These are phyloP conservation scores for Colletotrichum navitas DNA, from an alignment of 2,329 filamentous ascomycete genomes.

Conservation along the genomic window DNA sequence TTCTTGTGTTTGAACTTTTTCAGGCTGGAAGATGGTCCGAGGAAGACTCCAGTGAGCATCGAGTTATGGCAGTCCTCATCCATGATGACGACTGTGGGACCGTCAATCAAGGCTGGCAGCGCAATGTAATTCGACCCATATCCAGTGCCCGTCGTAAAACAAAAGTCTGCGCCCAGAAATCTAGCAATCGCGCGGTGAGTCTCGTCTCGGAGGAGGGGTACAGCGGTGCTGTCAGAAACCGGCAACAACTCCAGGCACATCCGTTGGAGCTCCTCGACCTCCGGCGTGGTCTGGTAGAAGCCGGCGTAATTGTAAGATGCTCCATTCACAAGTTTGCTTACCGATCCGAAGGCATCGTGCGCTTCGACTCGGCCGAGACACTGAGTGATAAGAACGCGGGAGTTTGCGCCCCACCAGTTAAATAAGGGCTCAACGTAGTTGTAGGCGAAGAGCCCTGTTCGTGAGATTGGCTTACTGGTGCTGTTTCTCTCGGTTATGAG, in stretches of 20 bases:
- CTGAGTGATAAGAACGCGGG: conserved; percentile 32
- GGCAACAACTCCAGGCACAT: conserved; percentile 39
- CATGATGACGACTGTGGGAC: conserved; percentile 26
- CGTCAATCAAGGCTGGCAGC: conserved; percentile 34
- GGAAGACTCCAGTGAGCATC: conserved; percentile 40
- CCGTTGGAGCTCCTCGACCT: conserved; percentile 34
- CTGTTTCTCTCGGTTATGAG: not conserved
- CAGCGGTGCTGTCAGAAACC: conserved; percentile 30
- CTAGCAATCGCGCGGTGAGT: conserved; percentile 23
- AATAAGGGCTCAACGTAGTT: conserved; percentile 42
- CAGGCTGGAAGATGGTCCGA: conserved; percentile 18
- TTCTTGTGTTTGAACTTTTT: conserved; percentile 36
- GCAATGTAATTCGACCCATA: conserved; percentile 42
- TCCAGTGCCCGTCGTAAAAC: conserved; percentile 39
- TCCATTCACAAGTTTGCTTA: conserved; percentile 23
- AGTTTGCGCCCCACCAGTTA: conserved; percentile 42
- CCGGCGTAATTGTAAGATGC: conserved; percentile 43
- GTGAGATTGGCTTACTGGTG: not conserved
- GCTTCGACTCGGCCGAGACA: conserved; percentile 25
- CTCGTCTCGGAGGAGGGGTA: conserved; percentile 32
- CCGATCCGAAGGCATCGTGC: conserved; percentile 14
- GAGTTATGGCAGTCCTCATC: conserved; percentile 41
- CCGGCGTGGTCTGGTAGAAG: conserved; percentile 24
- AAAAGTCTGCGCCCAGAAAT: conserved; percentile 39
- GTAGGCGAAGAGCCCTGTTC: conserved; percentile 20